A percentile compares a stretch with the other conserved stretches of the same genome.
Conservation (phyloP, 208 protist species). For the Leishmania turanica region DNA sequence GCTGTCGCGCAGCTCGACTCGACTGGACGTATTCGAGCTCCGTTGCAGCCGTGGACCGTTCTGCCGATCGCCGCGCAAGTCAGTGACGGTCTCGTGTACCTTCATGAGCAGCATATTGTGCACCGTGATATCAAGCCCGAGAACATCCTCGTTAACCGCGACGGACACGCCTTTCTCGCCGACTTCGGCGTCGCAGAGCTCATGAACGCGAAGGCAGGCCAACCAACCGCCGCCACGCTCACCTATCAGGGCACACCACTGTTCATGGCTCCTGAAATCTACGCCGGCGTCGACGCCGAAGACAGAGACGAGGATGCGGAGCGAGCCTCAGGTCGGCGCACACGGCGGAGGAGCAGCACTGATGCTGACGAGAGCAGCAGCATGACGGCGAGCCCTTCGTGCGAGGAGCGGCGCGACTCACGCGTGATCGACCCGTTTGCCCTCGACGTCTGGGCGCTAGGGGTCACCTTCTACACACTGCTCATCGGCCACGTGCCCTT, state of each 20-base stretch:
- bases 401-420: constrained; percentile 1
- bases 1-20: constrained; percentile 46
- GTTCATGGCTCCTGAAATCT: constrained; percentile 85
- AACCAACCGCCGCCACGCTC: constrained; percentile 51
- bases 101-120: constrained; percentile 79
- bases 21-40: constrained; percentile 38
- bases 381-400: background rate
- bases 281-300: constrained; percentile 19
- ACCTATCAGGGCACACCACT: constrained; percentile 72
- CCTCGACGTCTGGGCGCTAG: constrained; percentile 89
- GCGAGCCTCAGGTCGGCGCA: background rate
- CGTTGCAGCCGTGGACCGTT: constrained; percentile 42
- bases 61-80: constrained; percentile 58
- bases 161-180: constrained; percentile 62
- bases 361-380: background rate
- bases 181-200: constrained; percentile 89
- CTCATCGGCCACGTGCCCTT: constrained; percentile 95
- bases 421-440: constrained; percentile 59
- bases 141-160: constrained; percentile 74
- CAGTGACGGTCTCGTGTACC: constrained; percentile 57
- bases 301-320: background rate
- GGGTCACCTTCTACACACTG: constrained; percentile 90
- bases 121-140: constrained; percentile 92
- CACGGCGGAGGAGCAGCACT: background rate
- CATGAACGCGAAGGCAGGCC: constrained; percentile 47